Conservation (phyloP, 2,329 filamentous ascomycete species). For the Byssochlamys sp. region DNA sequence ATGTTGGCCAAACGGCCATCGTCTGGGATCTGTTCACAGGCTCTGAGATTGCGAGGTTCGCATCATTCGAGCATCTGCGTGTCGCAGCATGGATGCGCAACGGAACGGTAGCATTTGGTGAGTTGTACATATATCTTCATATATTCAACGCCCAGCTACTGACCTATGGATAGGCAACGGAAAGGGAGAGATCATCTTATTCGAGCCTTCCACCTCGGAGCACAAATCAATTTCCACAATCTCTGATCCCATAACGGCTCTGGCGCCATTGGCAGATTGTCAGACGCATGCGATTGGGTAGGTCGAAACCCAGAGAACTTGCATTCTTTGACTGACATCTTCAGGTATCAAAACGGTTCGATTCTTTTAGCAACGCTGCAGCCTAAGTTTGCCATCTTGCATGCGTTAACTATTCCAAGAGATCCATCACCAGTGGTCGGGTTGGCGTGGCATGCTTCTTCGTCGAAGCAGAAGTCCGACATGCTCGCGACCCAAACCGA, state of each 20-base stretch:
- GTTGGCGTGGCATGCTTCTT: slow-evolving; percentile 91
- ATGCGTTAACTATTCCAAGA: slow-evolving; percentile 77
- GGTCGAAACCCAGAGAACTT: slow-evolving; percentile 16
- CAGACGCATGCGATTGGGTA: slow-evolving; percentile 94
- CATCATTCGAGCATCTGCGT: slow-evolving; percentile 75
- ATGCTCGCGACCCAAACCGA: slow-evolving; percentile 91
- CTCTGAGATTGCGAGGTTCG: slow-evolving; percentile 81
- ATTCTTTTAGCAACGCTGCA: slow-evolving; percentile 81
- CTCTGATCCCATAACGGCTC: slow-evolving; percentile 86
- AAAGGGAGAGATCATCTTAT: slow-evolving; percentile 86
- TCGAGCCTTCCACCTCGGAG: slow-evolving; percentile 85
- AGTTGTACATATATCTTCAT: slow-evolving; percentile 19
- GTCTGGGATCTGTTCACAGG: slow-evolving; percentile 95
- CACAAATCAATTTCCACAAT: slow-evolving; percentile 85
- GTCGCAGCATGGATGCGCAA: slow-evolving; percentile 93
- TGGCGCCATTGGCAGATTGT: slow-evolving; percentile 82
- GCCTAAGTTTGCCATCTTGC: slow-evolving; percentile 84
- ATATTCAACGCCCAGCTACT: not conserved
- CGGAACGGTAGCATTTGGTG: slow-evolving; percentile 93
- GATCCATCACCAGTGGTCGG: slow-evolving; percentile 78
- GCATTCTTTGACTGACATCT: not conserved
- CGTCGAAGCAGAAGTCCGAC: slow-evolving; percentile 88
- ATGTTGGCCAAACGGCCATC: slow-evolving; percentile 80
- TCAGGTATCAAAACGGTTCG: slow-evolving; percentile 86
- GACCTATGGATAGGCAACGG: slow-evolving; percentile 58